Conservation (phyloP, 2,329 filamentous ascomycete genomes). For the Tolypocladium endophyticum region DNA sequence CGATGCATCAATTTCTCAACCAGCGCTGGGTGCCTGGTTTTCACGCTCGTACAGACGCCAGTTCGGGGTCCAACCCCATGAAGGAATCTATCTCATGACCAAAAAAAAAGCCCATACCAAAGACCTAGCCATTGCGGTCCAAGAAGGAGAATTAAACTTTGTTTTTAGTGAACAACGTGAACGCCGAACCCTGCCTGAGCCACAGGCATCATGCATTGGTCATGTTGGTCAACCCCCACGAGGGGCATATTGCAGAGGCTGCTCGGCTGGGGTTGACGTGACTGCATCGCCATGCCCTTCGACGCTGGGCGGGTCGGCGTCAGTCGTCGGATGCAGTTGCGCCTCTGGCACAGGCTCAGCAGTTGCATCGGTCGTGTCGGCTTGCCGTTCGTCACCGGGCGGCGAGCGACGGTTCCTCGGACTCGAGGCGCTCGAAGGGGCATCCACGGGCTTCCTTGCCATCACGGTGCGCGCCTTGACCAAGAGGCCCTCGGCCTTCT, state of each 20-base stretch:
- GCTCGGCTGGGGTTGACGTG: neutral
- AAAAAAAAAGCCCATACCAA: neutral
- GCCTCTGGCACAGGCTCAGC: neutral
- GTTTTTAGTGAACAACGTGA: neutral
- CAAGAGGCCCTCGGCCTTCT: constrained; percentile 29
- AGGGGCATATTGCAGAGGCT: neutral
- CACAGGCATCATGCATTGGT: neutral
- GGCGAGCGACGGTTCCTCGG: neutral
- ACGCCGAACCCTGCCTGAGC: neutral
- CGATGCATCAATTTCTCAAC: neutral
- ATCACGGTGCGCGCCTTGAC: constrained; percentile 37
- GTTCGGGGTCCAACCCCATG: neutral
- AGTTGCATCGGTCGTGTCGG: neutral
- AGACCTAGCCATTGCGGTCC: neutral
- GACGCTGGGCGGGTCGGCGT: neutral
- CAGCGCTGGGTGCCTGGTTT: neutral
- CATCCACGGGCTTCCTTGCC: constrained; percentile 36
- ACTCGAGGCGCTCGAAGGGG: neutral
- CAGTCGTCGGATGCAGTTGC: constrained; percentile 3
- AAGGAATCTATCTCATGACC: neutral
- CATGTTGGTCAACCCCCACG: neutral
- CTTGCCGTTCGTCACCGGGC: neutral
- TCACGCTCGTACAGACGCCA: too few relatives aligned
- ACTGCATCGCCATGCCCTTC: neutral
- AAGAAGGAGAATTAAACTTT: neutral